phyloP scores from a whole-genome alignment of 225 moss, liverwort and hornwort species.

The Takakia lepidozioides region DNA sequence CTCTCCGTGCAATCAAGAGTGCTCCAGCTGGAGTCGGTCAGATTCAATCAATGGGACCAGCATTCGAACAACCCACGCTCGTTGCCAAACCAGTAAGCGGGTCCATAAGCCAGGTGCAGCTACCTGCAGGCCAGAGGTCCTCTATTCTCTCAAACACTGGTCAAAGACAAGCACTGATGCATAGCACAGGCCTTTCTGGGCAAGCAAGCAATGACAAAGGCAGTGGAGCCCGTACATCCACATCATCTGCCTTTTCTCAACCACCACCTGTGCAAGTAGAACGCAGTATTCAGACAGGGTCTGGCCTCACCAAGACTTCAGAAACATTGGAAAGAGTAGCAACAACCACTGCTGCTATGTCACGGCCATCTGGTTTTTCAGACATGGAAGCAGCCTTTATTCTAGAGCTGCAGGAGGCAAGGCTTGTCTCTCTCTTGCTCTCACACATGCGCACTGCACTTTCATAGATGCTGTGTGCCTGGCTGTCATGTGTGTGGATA shows the following conservation, averaged over 20 bases:
- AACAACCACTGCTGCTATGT: conserved; percentile 25
- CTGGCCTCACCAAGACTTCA: conserved; percentile 23
- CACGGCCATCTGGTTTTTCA: conserved; percentile 52
- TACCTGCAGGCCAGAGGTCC: conserved; percentile 16
- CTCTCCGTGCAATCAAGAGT: conserved; percentile 33
- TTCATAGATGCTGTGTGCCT: too few species aligned
- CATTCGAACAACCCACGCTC: conserved; percentile 23
- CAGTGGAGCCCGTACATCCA: conserved; percentile 4
- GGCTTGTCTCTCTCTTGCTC: too few species aligned
- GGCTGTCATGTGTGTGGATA: too few species aligned
- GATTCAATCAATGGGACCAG: conserved; percentile 23
- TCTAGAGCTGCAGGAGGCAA: conserved; percentile 75
- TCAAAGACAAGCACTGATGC: conserved; percentile 20
- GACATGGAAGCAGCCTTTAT: conserved; percentile 81
- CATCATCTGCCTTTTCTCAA: conserved; percentile 16
- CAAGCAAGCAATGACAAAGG: conserved; percentile 36
- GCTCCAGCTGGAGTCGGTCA: conserved; percentile 39
- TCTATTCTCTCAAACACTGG: conserved; percentile 19
- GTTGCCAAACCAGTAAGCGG: conserved; percentile 25
- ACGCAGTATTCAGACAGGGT: conserved; percentile 33
- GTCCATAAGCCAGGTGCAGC: conserved; percentile 26
- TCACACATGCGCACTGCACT: too few species aligned
- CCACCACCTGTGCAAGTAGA: conserved; percentile 21
- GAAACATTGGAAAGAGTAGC: conserved; percentile 27
- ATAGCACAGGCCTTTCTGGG: conserved; percentile 13